Evolutionary conservation across 2,329 filamentous ascomycete genomes (phyloP).

Genomic region (Claviceps capensis): DNA sequence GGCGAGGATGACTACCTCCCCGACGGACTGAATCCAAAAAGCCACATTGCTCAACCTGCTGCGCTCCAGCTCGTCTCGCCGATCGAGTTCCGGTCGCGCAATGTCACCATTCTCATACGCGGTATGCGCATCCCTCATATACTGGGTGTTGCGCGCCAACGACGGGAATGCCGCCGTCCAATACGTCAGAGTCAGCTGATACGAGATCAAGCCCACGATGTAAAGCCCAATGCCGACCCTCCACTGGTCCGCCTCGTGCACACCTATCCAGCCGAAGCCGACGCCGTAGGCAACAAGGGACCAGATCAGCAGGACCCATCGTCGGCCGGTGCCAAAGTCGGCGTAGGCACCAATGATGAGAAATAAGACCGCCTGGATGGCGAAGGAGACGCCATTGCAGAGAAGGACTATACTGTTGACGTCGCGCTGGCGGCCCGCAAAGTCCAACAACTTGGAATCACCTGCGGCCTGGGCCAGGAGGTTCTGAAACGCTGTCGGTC

Average conservation of each 20-base stretch:
- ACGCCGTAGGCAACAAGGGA: conserved; percentile 48
- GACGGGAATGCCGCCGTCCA: conserved; percentile 47
- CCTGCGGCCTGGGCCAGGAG: conserved; percentile 45
- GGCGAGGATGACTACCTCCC: conserved; percentile 49
- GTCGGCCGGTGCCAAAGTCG: conserved; percentile 52
- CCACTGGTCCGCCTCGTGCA: conserved; percentile 48
- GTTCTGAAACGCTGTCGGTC: conserved; percentile 51
- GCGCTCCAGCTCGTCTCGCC: conserved; percentile 46
- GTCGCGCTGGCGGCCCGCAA: conserved; percentile 42
- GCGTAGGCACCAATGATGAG: conserved; percentile 37
- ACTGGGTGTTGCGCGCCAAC: conserved; percentile 22
- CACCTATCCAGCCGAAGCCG: conserved; percentile 54
- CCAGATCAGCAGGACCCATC: conserved; percentile 47
- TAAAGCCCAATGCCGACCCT: conserved; percentile 46
- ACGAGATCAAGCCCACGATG: conserved; percentile 51
- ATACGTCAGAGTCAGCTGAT: conserved; percentile 54
- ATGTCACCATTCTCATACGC: conserved; percentile 31
- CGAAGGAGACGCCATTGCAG: conserved; percentile 54
- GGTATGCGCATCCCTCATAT: conserved; percentile 19
- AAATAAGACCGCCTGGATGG: conserved; percentile 47
- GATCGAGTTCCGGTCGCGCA: conserved; percentile 44
- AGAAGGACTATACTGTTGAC: conserved; percentile 53
- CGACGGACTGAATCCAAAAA: conserved; percentile 50
- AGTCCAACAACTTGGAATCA: conserved; percentile 35
- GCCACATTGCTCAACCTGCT: conserved; percentile 49